Percentiles rank a stretch among this genome's conserved stretches.
Conservation (phyloP, 2,329 filamentous ascomycete species). For the Fusarium floridanum region DNA sequence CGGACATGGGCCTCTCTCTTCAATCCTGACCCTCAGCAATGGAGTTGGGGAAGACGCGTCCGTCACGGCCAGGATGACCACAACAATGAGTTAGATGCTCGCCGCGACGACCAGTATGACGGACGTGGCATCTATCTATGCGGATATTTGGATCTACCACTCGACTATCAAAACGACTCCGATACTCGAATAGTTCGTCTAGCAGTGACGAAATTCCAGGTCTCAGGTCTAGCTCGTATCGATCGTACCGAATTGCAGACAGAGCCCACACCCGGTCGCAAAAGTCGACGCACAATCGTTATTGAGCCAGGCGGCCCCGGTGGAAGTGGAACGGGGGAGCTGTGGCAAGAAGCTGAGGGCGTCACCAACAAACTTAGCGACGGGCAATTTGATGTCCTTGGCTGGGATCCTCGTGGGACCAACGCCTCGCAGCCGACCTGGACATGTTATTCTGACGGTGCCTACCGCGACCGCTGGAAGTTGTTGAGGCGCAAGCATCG, state of each 20-base stretch:
- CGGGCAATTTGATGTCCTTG: constrained; percentile 60
- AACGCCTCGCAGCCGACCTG: constrained; percentile 61
- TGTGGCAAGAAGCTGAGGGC: constrained; percentile 54
- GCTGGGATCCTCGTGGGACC: constrained; percentile 68
- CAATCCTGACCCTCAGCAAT: constrained; percentile 58
- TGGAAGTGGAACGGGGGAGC: constrained; percentile 59
- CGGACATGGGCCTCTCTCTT: constrained; percentile 57
- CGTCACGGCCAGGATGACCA: neutral
- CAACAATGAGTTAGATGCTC: neutral
- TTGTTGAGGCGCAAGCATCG: constrained; percentile 55
- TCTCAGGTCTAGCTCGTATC: constrained; percentile 56
- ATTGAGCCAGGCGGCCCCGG: constrained; percentile 65
- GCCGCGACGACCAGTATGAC: constrained; percentile 48
- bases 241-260: constrained; percentile 21
- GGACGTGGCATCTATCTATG: constrained; percentile 62
- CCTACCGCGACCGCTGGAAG: constrained; percentile 61
- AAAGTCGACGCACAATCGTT: constrained; percentile 62
- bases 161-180: constrained; percentile 61
- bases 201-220: constrained; percentile 64
- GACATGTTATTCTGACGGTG: constrained; percentile 61
- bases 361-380: constrained; percentile 58
- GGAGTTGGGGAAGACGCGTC: constrained; percentile 58
- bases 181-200: constrained; percentile 60
- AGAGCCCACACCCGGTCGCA: constrained; percentile 45
- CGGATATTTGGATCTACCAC: constrained; percentile 62